phyloP scores from a whole-genome alignment of 345 rosid species.

The Turnera subulata region DNA sequence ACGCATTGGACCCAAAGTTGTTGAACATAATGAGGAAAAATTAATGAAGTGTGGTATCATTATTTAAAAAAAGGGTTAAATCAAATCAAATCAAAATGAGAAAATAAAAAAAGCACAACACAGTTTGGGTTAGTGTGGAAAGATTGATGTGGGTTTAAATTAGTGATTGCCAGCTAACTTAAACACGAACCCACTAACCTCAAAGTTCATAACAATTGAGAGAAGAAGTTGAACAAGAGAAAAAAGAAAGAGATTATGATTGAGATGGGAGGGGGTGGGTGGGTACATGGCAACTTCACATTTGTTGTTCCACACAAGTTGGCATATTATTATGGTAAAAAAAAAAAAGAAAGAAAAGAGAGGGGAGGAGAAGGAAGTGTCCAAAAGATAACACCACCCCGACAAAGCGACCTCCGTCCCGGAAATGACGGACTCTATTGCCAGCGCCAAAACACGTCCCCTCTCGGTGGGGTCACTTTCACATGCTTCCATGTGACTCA shows the following conservation, averaged over 20 bases:
- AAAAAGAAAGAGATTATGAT: background rate
- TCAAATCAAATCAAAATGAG: constrained; percentile 22
- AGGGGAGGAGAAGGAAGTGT: background rate
- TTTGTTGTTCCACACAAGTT: background rate
- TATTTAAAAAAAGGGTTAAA: no score
- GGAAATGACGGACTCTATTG: constrained; percentile 65
- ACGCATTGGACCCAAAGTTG: background rate
- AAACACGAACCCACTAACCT: constrained; percentile 9
- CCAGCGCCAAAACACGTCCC: constrained; percentile 29
- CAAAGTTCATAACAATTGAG: background rate
- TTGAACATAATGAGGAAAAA: background rate
- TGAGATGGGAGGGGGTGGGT: background rate
- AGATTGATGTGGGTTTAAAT: constrained; percentile 5
- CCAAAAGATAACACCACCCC: constrained; percentile 7
- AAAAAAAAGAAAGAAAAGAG: no score
- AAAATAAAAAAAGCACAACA: background rate
- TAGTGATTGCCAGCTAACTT: constrained; percentile 38
- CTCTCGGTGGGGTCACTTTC: constrained; percentile 45
- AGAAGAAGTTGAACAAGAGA: no score
- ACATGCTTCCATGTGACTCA: constrained; percentile 70
- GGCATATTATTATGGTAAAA: constrained; percentile 9
- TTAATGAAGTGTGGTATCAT: no score
- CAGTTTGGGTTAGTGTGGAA: constrained; percentile 9
- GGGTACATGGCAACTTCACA: background rate
- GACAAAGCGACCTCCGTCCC: constrained; percentile 70